These are phyloP conservation scores for Henningerozyma blattae DNA, from an alignment of 805 yeast genomes.

Conservation along the genomic window DNA sequence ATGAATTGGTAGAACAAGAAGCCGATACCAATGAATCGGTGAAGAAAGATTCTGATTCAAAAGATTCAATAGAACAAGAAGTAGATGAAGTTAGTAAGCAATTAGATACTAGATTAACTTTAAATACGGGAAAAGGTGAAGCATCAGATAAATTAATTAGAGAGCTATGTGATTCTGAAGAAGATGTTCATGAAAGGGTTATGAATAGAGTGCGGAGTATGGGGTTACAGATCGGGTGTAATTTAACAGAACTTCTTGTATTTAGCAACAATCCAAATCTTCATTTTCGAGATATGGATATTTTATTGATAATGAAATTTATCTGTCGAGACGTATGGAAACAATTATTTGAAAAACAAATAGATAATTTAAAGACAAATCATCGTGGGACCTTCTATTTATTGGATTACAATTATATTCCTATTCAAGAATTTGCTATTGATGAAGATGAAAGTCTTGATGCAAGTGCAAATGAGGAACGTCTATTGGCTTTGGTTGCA, in stretches of 20 bases:
- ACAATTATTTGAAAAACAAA: constrained; percentile 65
- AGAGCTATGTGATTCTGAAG: constrained; percentile 17
- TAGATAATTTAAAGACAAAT: constrained; percentile 86
- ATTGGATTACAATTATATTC: constrained; percentile 21
- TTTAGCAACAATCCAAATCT: constrained; percentile 38
- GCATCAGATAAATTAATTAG: constrained; percentile 20
- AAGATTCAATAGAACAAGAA: constrained; percentile 1
- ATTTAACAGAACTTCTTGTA: constrained; percentile 36
- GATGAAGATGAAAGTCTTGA: constrained; percentile 6
- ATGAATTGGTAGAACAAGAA: constrained; percentile 11
- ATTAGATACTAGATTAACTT: constrained; percentile 7
- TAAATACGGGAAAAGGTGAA: constrained; percentile 10
- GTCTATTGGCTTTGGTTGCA: constrained; percentile 10
- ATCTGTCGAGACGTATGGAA: constrained; percentile 90
- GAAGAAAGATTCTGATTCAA: background rate
- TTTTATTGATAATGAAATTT: constrained; percentile 79
- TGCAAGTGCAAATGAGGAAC: constrained; percentile 11
- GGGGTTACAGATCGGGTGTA: constrained; percentile 61
- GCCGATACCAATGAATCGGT: constrained; percentile 5
- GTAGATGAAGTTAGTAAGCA: constrained; percentile 12
- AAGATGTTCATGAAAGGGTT: constrained; percentile 26
- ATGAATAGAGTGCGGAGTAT: constrained; percentile 50
- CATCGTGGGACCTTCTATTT: constrained; percentile 46
- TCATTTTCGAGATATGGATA: constrained; percentile 40
- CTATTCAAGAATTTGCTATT: constrained; percentile 17